These are phyloP conservation scores for Paralagenidium karlingii DNA, from an alignment of 352 stramenopile species.

Conservation along the genomic window DNA sequence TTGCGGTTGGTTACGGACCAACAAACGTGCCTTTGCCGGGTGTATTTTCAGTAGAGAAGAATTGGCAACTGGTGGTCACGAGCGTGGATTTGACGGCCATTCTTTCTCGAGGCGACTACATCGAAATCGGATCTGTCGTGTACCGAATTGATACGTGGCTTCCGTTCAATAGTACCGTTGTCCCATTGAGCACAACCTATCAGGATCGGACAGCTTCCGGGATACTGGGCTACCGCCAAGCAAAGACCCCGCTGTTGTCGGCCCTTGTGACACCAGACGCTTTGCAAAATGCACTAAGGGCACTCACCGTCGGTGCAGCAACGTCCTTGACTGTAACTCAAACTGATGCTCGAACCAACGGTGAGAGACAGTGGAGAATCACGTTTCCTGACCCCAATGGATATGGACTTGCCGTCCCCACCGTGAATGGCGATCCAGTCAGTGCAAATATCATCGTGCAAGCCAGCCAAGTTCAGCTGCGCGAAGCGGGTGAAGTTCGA, in stretches of 20 bases:
- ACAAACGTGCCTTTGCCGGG: constrained; percentile 4
- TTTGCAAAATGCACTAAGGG: too few relatives aligned
- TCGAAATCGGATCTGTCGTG: constrained; percentile 4
- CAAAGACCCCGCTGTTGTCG: background rate
- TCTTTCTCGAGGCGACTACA: constrained; percentile 7
- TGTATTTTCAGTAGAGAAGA: constrained; percentile 7
- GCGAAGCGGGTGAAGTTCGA: constrained; percentile 13
- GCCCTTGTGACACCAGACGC: too few relatives aligned
- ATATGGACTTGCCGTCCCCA: background rate
- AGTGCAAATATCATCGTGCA: background rate
- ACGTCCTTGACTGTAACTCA: background rate
- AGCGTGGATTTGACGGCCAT: constrained; percentile 7
- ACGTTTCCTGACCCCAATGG: constrained; percentile 1
- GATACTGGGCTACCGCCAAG: constrained; percentile 6
- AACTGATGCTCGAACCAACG: background rate
- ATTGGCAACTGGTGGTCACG: constrained; percentile 10
- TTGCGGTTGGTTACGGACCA: constrained; percentile 3
- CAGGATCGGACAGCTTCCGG: background rate
- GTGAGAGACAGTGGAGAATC: constrained; percentile 1
- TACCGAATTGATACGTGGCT: constrained; percentile 11
- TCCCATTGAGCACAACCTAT: constrained; percentile 9
- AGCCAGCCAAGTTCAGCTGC: constrained; percentile 1
- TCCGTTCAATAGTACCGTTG: constrained; percentile 6
- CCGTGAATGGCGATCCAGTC: background rate
- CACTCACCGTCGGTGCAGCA: background rate